Evolutionary conservation across 306 rosid species (phyloP).

Genomic region (Fragaria nilgerrensis): DNA sequence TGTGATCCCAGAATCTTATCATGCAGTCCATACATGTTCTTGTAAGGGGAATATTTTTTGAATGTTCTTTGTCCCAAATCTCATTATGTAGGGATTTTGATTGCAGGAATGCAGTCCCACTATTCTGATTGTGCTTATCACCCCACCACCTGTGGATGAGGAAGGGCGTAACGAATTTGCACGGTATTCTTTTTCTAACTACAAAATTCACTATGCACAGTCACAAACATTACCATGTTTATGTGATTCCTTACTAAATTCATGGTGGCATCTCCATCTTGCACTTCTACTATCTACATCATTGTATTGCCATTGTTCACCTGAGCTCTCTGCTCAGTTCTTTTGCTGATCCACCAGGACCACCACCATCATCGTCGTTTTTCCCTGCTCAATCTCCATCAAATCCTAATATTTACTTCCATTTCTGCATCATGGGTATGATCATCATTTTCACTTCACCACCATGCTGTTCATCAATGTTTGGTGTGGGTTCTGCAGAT

Average conservation of each 20-base stretch:
- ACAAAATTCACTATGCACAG: slow-evolving; percentile 5
- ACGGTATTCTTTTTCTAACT: slow-evolving; percentile 31
- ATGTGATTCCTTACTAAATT: background rate
- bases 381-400: background rate
- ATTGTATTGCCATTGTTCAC: background rate
- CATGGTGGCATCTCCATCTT: background rate
- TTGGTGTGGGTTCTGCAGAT: slow-evolving; percentile 46
- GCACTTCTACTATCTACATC: background rate
- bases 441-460: background rate
- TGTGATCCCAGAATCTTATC: background rate
- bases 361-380: background rate
- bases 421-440: background rate
- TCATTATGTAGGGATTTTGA: slow-evolving; percentile 28
- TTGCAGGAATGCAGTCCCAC: slow-evolving; percentile 67
- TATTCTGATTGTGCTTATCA: slow-evolving; percentile 66
- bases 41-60: background rate
- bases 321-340: background rate
- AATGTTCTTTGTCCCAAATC: slow-evolving; percentile 14
- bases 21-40: background rate
- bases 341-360: background rate
- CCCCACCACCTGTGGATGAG: slow-evolving; percentile 86
- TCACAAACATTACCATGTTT: background rate
- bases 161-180: slow-evolving; percentile 71
- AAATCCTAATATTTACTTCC: background rate
- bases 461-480: background rate